Percentiles rank a stretch among this genome's conserved stretches.
Evolutionary conservation across 2,329 filamentous ascomycete species (phyloP).

Genomic region (Nigrospora oryzae): DNA sequence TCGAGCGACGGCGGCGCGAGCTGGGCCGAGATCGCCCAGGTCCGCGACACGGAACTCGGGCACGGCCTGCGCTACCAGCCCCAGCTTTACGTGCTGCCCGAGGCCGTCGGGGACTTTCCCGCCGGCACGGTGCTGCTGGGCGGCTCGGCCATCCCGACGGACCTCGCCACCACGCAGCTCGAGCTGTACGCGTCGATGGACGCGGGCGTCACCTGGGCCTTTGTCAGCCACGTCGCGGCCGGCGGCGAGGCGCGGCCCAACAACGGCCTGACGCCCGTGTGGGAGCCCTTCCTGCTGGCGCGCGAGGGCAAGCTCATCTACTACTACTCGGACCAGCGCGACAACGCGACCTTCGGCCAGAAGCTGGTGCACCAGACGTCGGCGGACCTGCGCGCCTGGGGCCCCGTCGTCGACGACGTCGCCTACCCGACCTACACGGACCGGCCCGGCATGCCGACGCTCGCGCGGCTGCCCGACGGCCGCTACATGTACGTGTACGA

Average conservation of each 20-base stretch:
- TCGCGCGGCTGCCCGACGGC: constrained; percentile 48
- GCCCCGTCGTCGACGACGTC: constrained; percentile 51
- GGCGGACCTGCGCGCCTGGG: constrained; percentile 52
- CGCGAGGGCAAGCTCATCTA: constrained; percentile 51
- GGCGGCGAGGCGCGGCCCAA: constrained; percentile 54
- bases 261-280: constrained; percentile 61
- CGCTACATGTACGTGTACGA: constrained; percentile 47
- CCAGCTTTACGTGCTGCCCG: constrained; percentile 54
- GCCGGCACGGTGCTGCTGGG: constrained; percentile 56
- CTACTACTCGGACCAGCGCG: constrained; percentile 67
- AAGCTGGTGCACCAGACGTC: constrained; percentile 59
- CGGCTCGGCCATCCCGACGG: constrained; percentile 49
- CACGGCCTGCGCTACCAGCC: constrained; percentile 64
- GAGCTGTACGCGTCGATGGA: constrained; percentile 61
- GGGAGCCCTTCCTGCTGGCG: constrained; percentile 61
- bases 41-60: constrained; percentile 55
- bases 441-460: constrained; percentile 29
- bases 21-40: constrained; percentile 55
- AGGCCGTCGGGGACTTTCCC: constrained; percentile 45
- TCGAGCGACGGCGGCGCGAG: constrained; percentile 46
- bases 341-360: constrained; percentile 51
- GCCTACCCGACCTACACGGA: constrained; percentile 33
- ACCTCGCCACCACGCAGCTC: constrained; percentile 57
- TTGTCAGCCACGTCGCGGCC: constrained; percentile 55
- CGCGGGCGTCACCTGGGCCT: constrained; percentile 54